These are phyloP conservation scores for Eucalyptus victrix DNA, from an alignment of 345 rosid genomes.

Conservation along the genomic window DNA sequence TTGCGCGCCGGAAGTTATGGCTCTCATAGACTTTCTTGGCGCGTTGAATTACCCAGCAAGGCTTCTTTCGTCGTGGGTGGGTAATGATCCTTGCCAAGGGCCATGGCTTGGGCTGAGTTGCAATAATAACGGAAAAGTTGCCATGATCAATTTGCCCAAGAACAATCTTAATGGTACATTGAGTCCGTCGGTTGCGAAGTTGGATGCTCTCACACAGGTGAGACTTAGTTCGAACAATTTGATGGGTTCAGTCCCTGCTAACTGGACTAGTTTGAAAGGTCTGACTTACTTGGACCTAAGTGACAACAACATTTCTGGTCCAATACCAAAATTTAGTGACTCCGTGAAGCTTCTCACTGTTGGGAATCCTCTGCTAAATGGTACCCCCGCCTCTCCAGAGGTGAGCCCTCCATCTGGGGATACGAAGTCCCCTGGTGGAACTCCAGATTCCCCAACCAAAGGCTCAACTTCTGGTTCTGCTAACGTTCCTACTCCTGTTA, in stretches of 20 bases:
- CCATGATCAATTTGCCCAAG: conserved; percentile 26
- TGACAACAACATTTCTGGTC: conserved; percentile 46
- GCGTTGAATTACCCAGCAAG: conserved; percentile 44
- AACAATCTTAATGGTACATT: conserved; percentile 46
- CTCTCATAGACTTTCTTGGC: conserved; percentile 46
- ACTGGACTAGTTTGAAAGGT: conserved; percentile 48
- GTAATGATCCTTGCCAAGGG: conserved; percentile 45
- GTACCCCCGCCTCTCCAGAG: conserved; percentile 7
- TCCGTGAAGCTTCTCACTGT: conserved; percentile 4
- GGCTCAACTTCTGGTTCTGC: conserved; percentile 4
- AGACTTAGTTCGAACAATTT: conserved; percentile 33
- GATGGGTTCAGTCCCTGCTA: conserved; percentile 33
- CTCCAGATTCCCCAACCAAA: background rate
- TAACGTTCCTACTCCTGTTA: background rate
- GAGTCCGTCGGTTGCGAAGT: conserved; percentile 48
- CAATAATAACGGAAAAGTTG: background rate
- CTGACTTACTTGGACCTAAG: conserved; percentile 45
- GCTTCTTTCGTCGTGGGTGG: conserved; percentile 49
- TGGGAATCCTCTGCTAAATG: conserved; percentile 36
- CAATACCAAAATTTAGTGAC: conserved; percentile 28
- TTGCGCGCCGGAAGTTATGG: conserved; percentile 52
- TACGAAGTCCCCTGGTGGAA: background rate
- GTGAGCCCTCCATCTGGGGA: conserved; percentile 5
- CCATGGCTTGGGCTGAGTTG: conserved; percentile 55
- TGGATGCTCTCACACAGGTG: conserved; percentile 29